Evolutionary conservation across 441 rosid genomes (phyloP).

Genomic region (Populus hybrid): DNA sequence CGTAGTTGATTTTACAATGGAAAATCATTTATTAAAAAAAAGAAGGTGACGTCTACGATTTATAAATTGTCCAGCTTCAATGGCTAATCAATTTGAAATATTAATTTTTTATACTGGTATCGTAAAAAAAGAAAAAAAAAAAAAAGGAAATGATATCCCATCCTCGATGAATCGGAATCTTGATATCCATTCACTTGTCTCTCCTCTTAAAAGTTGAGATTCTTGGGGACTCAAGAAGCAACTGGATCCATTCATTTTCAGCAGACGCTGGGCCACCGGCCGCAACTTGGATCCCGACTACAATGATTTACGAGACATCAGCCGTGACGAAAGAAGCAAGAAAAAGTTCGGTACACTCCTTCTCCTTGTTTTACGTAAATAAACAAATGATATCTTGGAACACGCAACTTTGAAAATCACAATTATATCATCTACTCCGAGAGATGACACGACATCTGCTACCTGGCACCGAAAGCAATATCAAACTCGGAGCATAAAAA

Average conservation of each 20-base stretch:
- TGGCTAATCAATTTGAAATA: too few relatives aligned
- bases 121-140: too few relatives aligned
- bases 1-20: too few relatives aligned
- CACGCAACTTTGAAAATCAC: background rate
- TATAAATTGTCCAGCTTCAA: too few relatives aligned
- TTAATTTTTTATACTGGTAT: too few relatives aligned
- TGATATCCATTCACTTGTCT: background rate
- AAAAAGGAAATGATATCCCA: background rate
- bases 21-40: too few relatives aligned
- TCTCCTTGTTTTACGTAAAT: background rate
- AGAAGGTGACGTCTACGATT: too few relatives aligned
- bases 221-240: background rate
- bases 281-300: background rate
- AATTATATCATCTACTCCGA: background rate
- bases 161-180: background rate
- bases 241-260: background rate
- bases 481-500: too few relatives aligned
- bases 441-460: background rate
- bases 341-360: background rate
- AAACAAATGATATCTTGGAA: background rate
- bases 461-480: background rate
- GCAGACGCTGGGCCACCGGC: background rate
- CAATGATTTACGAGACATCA: constrained; percentile 3
- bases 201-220: background rate
- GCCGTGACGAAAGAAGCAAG: constrained; percentile 2